phyloP scores from a whole-genome alignment of 208 protist genomes.

The Crithidia acanthocephali region DNA sequence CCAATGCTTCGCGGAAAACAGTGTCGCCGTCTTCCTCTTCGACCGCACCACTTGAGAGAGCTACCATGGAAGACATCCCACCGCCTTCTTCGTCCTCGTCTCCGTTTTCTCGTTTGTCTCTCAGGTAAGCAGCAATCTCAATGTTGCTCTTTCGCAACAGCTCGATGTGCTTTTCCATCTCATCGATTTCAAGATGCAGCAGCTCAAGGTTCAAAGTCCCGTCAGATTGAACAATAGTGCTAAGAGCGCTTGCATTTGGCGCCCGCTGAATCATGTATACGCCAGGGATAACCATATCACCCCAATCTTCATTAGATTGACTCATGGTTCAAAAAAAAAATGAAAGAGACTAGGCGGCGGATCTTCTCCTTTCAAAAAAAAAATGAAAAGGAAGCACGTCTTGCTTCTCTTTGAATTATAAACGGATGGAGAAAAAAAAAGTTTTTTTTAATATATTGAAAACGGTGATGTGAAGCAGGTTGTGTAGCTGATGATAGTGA shows the following conservation, averaged over 20 bases:
- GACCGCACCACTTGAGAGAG: slow-evolving; percentile 6
- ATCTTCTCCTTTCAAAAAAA: not conserved
- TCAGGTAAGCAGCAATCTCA: slow-evolving; percentile 49
- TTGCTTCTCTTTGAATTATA: no score
- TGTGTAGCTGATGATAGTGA: no score
- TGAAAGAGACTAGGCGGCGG: not conserved
- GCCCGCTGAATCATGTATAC: slow-evolving; percentile 80
- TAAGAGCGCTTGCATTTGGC: slow-evolving; percentile 1
- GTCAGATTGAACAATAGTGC: slow-evolving; percentile 19
- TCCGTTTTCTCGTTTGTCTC: slow-evolving; percentile 11
- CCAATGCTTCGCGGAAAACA: slow-evolving; percentile 38
- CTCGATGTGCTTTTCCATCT: slow-evolving; percentile 51
- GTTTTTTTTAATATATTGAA: no score
- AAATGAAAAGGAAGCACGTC: not conserved
- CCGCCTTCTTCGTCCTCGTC: slow-evolving; percentile 18
- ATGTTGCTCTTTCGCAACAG: slow-evolving; percentile 68
- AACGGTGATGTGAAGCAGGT: no score
- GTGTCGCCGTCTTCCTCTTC: slow-evolving; percentile 33
- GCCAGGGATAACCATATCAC: slow-evolving; percentile 75
- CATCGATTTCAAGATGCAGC: slow-evolving; percentile 65
- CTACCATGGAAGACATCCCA: slow-evolving; percentile 17
- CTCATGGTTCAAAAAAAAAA: slow-evolving; percentile 24
- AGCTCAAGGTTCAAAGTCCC: slow-evolving; percentile 57
- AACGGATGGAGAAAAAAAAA: not conserved
- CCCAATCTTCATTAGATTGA: slow-evolving; percentile 44